Percentiles rank a stretch among this genome's conserved stretches.
Conservation (phyloP, 139 green algal species). For the Yamagishiella unicocca region DNA sequence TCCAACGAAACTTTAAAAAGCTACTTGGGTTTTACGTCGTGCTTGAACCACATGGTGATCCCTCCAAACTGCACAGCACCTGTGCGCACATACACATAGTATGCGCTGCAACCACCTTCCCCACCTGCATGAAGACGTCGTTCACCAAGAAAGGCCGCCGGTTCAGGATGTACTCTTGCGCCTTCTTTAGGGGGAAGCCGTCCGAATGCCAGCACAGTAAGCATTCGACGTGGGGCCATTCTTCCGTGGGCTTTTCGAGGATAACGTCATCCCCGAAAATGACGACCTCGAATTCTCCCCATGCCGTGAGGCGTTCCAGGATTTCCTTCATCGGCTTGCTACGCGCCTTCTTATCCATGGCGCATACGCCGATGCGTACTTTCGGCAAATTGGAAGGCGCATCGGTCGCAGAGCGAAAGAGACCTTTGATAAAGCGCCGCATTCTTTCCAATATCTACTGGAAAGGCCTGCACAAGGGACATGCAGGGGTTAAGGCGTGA, state of each 20-base stretch:
- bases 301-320: slow-evolving; percentile 80
- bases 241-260: slow-evolving; percentile 85
- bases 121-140: slow-evolving; percentile 82
- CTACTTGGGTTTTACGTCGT: too few relatives aligned
- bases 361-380: slow-evolving; percentile 68
- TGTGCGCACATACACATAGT: too few relatives aligned
- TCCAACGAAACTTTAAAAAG: too few relatives aligned
- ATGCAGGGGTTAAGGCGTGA: too few relatives aligned
- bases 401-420: slow-evolving; percentile 3
- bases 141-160: slow-evolving; percentile 96
- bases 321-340: slow-evolving; percentile 97
- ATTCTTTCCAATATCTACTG: slow-evolving; percentile 3
- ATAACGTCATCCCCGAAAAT: slow-evolving; percentile 89
- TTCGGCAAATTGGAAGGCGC: slow-evolving; percentile 28
- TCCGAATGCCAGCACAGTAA: slow-evolving; percentile 96
- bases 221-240: slow-evolving; percentile 92
- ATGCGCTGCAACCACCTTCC: too few relatives aligned
- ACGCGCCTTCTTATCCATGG: slow-evolving; percentile 94
- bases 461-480: too few relatives aligned
- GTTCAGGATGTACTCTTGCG: slow-evolving; percentile 53
- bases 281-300: slow-evolving; percentile 93
- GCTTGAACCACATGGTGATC: too few relatives aligned
- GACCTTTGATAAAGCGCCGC: slow-evolving; percentile 17
- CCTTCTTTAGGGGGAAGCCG: slow-evolving; percentile 96
- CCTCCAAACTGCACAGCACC: too few relatives aligned